Conservation (phyloP, 164 flowering plant species). For the Platanus orientalis region DNA sequence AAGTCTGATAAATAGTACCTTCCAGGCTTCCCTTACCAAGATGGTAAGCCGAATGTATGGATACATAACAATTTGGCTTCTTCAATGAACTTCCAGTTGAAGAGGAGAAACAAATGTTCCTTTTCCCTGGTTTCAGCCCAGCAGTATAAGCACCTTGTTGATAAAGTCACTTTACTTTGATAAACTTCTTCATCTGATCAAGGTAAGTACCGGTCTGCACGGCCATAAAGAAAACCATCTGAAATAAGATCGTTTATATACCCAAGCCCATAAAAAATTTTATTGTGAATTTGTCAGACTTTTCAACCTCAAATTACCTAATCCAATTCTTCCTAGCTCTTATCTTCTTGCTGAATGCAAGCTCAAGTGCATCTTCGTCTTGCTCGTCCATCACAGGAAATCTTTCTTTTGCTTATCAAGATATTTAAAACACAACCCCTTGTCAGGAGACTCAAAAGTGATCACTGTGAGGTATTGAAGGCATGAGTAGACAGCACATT, state of each 20-base stretch:
- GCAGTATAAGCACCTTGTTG: constrained; percentile 86
- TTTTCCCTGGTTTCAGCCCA: constrained; percentile 95
- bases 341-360: constrained; percentile 94
- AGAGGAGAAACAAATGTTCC: constrained; percentile 86
- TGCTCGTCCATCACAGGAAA: constrained; percentile 63
- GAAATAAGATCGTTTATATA: too few species aligned
- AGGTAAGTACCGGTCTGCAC: constrained; percentile 84
- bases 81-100: constrained; percentile 69
- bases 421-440: constrained; percentile 82
- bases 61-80: constrained; percentile 88
- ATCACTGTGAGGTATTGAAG: too few species aligned
- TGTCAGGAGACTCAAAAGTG: constrained; percentile 15
- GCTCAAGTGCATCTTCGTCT: constrained; percentile 90
- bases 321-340: constrained; percentile 53
- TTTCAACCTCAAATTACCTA: constrained; percentile 89
- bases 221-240: neutral
- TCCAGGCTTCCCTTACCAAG: constrained; percentile 93
- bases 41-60: constrained; percentile 92
- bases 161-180: constrained; percentile 87
- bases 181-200: constrained; percentile 58
- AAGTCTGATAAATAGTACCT: constrained; percentile 83
- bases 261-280: neutral
- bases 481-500: too few species aligned
- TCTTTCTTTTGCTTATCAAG: constrained; percentile 72
- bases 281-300: too few species aligned